phyloP scores from a whole-genome alignment of 176 grass and related monocot species.

The Oryza australiensis region DNA sequence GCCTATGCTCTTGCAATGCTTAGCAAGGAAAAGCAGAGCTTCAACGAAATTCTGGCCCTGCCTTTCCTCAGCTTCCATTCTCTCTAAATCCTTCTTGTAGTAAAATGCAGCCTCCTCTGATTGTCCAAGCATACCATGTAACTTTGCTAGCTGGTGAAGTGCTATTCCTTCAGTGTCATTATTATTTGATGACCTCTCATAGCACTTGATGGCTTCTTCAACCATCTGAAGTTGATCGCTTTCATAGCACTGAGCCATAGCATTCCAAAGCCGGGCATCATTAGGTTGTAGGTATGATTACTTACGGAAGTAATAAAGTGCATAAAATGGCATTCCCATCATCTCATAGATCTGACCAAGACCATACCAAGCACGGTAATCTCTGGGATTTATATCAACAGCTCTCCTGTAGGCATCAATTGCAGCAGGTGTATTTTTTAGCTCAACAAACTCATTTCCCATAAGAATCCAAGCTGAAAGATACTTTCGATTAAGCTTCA shows the following conservation, averaged over 20 bases:
- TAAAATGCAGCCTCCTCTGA: constrained; percentile 76
- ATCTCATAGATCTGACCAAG: constrained; percentile 99
- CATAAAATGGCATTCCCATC: constrained; percentile 96
- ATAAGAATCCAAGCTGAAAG: constrained; percentile 98
- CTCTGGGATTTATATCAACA: constrained; percentile 95
- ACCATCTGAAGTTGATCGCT: constrained; percentile 87
- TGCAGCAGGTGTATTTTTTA: constrained; percentile 96
- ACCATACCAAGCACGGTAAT: constrained; percentile 98
- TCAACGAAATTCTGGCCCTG: constrained; percentile 82
- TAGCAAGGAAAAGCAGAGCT: constrained; percentile 90
- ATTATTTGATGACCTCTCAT: constrained; percentile 70
- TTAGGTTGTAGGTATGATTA: constrained; percentile 88
- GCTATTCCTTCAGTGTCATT: constrained; percentile 95
- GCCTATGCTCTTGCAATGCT: constrained; percentile 66
- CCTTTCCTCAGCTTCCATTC: constrained; percentile 89
- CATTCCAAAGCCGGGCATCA: constrained; percentile 94
- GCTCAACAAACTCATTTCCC: constrained; percentile 97
- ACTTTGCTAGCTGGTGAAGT: constrained; percentile 74
- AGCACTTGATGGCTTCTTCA: constrained; percentile 95
- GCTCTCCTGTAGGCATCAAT: constrained; percentile 93
- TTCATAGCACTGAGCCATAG: constrained; percentile 98
- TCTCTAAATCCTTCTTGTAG: constrained; percentile 94
- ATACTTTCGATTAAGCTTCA: constrained; percentile 95
- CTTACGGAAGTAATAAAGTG: constrained; percentile 85
- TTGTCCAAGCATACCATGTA: constrained; percentile 69